Conservation (phyloP, 1,284 basidiomycete species). For the Rhodotorula mucilaginosa region DNA sequence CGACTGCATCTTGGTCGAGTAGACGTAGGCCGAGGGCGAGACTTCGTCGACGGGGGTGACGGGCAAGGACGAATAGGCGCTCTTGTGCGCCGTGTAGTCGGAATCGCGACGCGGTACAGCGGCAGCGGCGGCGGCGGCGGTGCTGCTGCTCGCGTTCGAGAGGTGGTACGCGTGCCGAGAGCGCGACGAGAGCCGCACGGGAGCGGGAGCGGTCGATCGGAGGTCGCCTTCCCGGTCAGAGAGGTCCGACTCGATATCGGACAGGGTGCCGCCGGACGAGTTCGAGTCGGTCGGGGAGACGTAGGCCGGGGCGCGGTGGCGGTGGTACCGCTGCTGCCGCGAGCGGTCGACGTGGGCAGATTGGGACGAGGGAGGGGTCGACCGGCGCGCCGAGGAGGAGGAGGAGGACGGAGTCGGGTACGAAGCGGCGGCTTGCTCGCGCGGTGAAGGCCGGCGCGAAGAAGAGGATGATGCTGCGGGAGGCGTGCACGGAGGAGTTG, state of each 20-base stretch:
- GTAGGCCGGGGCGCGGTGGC: background rate
- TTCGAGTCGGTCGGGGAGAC: constrained; percentile 26
- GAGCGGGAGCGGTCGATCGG: background rate
- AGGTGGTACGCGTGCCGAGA: background rate
- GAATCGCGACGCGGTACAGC: constrained; percentile 1
- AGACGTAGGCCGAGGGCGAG: constrained; percentile 17
- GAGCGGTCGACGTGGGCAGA: background rate
- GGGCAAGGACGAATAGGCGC: constrained; percentile 21
- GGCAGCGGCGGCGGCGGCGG: too few relatives aligned
- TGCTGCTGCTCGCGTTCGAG: background rate
- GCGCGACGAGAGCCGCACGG: constrained; percentile 5
- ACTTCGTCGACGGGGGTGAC: constrained; percentile 38
- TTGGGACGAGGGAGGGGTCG: constrained; percentile 1
- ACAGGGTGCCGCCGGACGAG: constrained; percentile 33
- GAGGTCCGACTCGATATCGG: constrained; percentile 29
- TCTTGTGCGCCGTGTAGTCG: background rate
- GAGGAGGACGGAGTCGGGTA: constrained; percentile 19
- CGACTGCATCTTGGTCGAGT: constrained; percentile 1
- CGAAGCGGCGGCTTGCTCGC: constrained; percentile 6
- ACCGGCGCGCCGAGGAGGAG: background rate
- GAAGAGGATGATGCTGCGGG: background rate
- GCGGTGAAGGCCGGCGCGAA: background rate
- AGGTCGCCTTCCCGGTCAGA: constrained; percentile 22
- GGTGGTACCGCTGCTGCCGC: constrained; percentile 9
- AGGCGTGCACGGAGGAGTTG: constrained; percentile 1